Percentiles rank a stretch among this genome's conserved stretches.
These are phyloP conservation scores for Aspergillus sp. DNA, from an alignment of 2,329 filamentous ascomycete genomes.

Conservation along the genomic window DNA sequence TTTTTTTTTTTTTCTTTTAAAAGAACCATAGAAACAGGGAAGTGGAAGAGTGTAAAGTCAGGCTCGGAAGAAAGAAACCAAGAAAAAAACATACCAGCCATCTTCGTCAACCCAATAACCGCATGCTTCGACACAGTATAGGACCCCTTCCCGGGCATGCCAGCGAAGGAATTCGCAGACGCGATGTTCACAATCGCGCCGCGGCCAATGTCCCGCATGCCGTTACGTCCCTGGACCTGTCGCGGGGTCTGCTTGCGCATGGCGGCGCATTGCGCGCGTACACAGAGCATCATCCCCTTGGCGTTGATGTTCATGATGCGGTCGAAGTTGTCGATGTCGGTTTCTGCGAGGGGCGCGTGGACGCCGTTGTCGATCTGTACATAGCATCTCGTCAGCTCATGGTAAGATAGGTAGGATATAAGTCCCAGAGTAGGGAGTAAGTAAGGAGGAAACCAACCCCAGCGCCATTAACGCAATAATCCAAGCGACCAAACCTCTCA, in stretches of 20 bases:
- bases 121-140: slow-evolving; percentile 8
- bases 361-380: slow-evolving; percentile 1
- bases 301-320: neutral
- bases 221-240: neutral
- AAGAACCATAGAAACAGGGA: too few species aligned
- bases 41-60: too few species aligned
- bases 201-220: slow-evolving; percentile 1
- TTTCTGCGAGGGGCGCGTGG: neutral
- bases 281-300: slow-evolving; percentile 1
- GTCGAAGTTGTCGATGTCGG: slow-evolving; percentile 4
- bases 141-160: neutral
- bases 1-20: too few species aligned
- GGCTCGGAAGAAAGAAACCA: too few species aligned
- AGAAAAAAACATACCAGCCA: neutral
- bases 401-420: neutral
- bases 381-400: neutral
- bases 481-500: neutral
- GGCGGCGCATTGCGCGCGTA: neutral
- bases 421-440: neutral
- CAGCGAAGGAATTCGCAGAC: slow-evolving; percentile 1
- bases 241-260: slow-evolving; percentile 1
- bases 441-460: neutral
- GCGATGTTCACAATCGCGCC: slow-evolving; percentile 3
- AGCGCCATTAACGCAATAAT: slow-evolving; percentile 5
- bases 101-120: slow-evolving; percentile 1